These are phyloP conservation scores for Yarrowia deformans DNA, from an alignment of 805 yeast species.

Conservation along the genomic window DNA sequence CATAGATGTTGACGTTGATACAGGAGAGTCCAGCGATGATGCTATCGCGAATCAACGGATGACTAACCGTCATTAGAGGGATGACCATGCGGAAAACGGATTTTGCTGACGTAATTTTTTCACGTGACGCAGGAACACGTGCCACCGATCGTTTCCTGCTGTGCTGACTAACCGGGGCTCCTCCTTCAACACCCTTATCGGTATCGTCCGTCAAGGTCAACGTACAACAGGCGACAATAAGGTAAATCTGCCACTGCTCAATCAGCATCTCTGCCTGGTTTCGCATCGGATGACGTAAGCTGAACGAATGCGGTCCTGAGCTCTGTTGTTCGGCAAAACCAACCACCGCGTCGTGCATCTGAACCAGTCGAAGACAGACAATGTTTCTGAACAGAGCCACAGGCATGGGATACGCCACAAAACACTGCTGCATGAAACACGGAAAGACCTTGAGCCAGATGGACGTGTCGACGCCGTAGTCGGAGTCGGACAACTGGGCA, in stretches of 20 bases:
- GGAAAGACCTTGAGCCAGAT: slow-evolving; percentile 95
- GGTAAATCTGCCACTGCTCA: slow-evolving; percentile 87
- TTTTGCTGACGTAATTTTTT: slow-evolving; percentile 89
- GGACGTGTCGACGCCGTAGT: slow-evolving; percentile 93
- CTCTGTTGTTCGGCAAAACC: slow-evolving; percentile 45
- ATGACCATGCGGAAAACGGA: slow-evolving; percentile 87
- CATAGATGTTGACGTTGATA: slow-evolving; percentile 87
- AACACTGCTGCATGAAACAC: slow-evolving; percentile 69
- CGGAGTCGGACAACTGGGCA: slow-evolving; percentile 84
- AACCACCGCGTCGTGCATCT: slow-evolving; percentile 58
- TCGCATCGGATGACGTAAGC: slow-evolving; percentile 48
- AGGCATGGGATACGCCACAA: slow-evolving; percentile 86
- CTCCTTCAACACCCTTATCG: no score
- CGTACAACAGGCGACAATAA: slow-evolving; percentile 91
- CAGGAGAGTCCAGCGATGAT: slow-evolving; percentile 89
- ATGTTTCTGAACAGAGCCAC: slow-evolving; percentile 91
- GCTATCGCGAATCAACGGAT: slow-evolving; percentile 77
- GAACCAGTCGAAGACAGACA: slow-evolving; percentile 87
- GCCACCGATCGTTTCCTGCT: slow-evolving; percentile 81
- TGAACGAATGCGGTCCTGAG: slow-evolving; percentile 41
- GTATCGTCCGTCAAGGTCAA: slow-evolving; percentile 85
- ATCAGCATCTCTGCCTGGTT: slow-evolving; percentile 73
- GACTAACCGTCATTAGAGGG: slow-evolving; percentile 77
- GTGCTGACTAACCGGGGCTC: no score
- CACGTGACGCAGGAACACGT: slow-evolving; percentile 69